Evolutionary conservation across 192 early-diverging fungal species (phyloP), one percentile per base, ranked within the genome.

Genomic region (Phycomyces blakesleeanus): DNA sequence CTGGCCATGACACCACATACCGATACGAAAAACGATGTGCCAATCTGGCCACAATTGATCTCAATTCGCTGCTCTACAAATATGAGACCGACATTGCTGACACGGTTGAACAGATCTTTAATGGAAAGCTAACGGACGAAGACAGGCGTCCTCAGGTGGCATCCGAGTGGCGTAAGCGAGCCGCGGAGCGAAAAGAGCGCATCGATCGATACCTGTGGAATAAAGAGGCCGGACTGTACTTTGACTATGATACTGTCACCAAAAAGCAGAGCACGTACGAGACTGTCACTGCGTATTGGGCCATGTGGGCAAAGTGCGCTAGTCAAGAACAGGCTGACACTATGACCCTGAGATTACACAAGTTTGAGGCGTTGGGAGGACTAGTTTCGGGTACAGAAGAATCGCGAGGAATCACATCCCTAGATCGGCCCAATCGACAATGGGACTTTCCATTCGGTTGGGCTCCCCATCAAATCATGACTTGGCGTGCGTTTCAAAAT

Each of bases 401-500:
- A 59, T 95, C 92, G 21, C 85, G 96, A 18, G 96, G 96, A 11
- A 26, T 63, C 11, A 88, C 95, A 51, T 78, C 86, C 5, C 76
- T 95, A 24, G 83, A 89, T 41, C 78, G 96, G n/a, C 95, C 95
- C 34, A 91, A 93, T 71, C 83, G 95, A 24, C 96, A 98, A 67
- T 97, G 95, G 95, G 95, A 96, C 69, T 93, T 82, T 51, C 89
- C 87, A 2, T 90, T 87, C 52, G 91, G 96, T 18, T 97, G 96
- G 96, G 94, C 95, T 26, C 96, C 96, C 50, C 96, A 98, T 76
- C 96, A 98, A 76, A 98, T 98, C 22, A 82, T 98, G 63, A 88
- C 93, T 4, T 98, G 96, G 96, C 81, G 86, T 63, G 93, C 90
- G 5, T 78, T 97, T 51, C 81, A 82, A 55, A 82, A 85, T 59